Percentiles rank a stretch among this genome's conserved stretches.
phyloP scores from a whole-genome alignment of 352 stramenopile species.

The Phytophthora boehmeriae region DNA sequence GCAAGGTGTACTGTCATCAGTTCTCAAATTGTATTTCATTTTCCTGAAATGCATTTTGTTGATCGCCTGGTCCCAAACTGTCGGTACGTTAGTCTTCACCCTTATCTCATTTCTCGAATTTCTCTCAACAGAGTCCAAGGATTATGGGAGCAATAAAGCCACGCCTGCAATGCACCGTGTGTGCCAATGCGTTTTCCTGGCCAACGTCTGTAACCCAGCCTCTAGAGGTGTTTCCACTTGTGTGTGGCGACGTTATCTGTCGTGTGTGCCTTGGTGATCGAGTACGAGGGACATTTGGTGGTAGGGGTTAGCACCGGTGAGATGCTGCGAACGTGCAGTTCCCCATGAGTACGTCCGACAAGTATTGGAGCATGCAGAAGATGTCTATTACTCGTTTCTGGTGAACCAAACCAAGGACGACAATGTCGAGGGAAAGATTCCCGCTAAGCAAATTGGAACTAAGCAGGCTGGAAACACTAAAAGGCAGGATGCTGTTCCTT shows the following conservation, averaged over 20 bases:
- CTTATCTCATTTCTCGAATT: conserved; percentile 13
- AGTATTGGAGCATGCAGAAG: conserved; percentile 42
- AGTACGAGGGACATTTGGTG: conserved; percentile 28
- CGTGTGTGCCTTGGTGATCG: conserved; percentile 27
- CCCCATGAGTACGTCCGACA: conserved; percentile 30
- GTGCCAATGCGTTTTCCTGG: conserved; percentile 12
- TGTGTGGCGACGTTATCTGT: conserved; percentile 49
- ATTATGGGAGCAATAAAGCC: background rate
- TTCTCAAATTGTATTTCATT: conserved; percentile 3
- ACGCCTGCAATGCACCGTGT: conserved; percentile 18
- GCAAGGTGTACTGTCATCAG: background rate
- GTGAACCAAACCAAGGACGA: conserved; percentile 7
- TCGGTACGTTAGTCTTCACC: background rate
- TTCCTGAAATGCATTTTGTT: background rate
- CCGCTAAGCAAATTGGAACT: background rate
- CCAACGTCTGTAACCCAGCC: conserved; percentile 6
- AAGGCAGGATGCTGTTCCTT: background rate
- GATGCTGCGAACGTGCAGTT: conserved; percentile 45
- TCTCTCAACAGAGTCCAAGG: conserved; percentile 1
- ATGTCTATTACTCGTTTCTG: conserved; percentile 50
- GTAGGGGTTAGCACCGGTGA: conserved; percentile 25
- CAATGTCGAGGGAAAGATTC: background rate
- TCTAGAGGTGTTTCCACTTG: conserved; percentile 36
- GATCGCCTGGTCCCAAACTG: conserved; percentile 4
- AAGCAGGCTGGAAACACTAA: background rate